A percentile compares a stretch with the other conserved stretches of the same genome.
These are phyloP conservation scores for Linnemannia elongata DNA, from an alignment of 192 early-diverging fungal genomes.

Conservation along the genomic window DNA sequence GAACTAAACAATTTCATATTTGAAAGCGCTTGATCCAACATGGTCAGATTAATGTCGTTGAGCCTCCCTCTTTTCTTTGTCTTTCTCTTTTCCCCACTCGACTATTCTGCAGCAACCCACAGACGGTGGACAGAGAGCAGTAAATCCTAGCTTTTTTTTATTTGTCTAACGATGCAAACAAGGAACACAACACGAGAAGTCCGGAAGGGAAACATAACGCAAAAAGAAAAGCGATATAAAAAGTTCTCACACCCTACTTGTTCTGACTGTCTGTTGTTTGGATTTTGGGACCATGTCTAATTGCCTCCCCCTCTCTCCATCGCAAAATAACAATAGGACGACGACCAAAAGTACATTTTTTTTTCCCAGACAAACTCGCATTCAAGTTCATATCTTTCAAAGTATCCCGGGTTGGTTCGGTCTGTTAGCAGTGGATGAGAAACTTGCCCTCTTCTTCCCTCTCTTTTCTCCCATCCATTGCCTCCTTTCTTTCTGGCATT, in stretches of 20 bases:
- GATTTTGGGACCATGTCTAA: no score
- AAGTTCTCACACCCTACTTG: constrained; percentile 4
- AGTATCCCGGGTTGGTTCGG: not conserved
- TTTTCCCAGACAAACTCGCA: not conserved
- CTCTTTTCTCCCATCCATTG: not conserved
- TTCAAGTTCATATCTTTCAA: not conserved
- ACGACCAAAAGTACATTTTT: not conserved
- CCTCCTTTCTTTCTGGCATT: not conserved
- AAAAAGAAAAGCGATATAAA: not conserved
- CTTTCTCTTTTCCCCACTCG: no score
- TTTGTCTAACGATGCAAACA: not conserved
- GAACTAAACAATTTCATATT: not conserved
- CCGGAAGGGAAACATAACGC: not conserved
- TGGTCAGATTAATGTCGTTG: not conserved
- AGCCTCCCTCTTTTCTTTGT: not conserved
- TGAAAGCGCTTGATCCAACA: not conserved
- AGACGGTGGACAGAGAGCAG: not conserved
- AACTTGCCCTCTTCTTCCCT: not conserved
- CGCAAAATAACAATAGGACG: not conserved
- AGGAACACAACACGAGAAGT: not conserved
- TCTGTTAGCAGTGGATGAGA: not conserved
- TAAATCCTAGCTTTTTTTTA: not conserved
- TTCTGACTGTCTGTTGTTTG: no score
- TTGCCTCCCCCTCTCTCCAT: not conserved
- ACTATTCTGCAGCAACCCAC: not conserved